A percentile compares a stretch with the other conserved stretches of the same genome.
Conservation (phyloP, 768 basidiomycete species). For the Guyanaporus albipodus region DNA sequence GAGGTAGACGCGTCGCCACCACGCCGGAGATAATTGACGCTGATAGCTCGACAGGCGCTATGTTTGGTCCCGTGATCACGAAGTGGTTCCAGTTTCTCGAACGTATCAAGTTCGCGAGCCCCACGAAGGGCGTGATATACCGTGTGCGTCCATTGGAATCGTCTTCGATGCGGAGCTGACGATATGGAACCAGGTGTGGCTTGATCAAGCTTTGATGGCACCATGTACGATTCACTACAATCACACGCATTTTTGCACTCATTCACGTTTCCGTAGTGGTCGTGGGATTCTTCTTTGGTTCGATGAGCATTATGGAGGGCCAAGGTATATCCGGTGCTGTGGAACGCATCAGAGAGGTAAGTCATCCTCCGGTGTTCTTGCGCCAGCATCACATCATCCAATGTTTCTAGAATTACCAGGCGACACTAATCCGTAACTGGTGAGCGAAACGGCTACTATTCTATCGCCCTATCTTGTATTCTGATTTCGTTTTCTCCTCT, state of each 20-base stretch:
- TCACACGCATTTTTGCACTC: conserved; percentile 7
- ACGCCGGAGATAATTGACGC: neutral
- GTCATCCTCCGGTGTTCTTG: neutral
- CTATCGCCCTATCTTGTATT: neutral
- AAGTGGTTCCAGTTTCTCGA: conserved; percentile 79
- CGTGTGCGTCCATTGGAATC: conserved; percentile 41
- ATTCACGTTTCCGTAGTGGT: conserved; percentile 31
- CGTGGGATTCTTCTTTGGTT: conserved; percentile 60
- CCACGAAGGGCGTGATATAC: conserved; percentile 55
- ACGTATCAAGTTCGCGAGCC: conserved; percentile 61
- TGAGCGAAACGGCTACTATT: conserved; percentile 22
- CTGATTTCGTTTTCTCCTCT: neutral
- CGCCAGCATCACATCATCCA: neutral
- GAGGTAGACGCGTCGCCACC: conserved; percentile 41
- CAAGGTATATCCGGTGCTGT: conserved; percentile 51
- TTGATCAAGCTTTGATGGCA: conserved; percentile 78
- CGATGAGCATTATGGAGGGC: conserved; percentile 80
- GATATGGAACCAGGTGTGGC: conserved; percentile 51
- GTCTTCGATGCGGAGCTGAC: neutral
- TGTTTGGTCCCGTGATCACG: conserved; percentile 81
- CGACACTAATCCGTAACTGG: conserved; percentile 78
- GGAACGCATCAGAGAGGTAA: conserved; percentile 40
- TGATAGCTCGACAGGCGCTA: conserved; percentile 38
- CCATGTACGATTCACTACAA: conserved; percentile 42
- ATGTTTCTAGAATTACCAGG: conserved; percentile 55